Base-by-base conservation (phyloP, 352 stramenopile species). In the Globisporangium canariense region DNA sequence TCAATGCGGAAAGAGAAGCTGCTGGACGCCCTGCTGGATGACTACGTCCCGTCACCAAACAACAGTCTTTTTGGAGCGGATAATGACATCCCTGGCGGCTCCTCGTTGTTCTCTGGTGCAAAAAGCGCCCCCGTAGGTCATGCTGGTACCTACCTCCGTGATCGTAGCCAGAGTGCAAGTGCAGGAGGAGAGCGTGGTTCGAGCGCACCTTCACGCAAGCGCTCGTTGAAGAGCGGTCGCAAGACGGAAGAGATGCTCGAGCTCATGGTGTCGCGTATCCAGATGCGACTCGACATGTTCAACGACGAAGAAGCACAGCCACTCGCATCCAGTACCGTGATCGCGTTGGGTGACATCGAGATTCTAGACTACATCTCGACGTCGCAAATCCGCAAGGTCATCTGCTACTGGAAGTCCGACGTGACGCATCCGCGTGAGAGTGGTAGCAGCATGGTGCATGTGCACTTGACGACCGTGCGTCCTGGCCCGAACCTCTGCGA, bases 181-280 rank as follows among this genome's bases (percentile, higher is more conserved):
- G 60, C 25, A 25, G 18, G 18, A 25, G 18, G 18, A 20, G 54
- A 49, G 10, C 43, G 45, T 43, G 62, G 43, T 20, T 54, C 53
- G 2, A 60, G 47, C 4, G 60, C 51, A 13, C 65, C 58, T 28
- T 66, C 71, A 57, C 62, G 79, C 40, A 91, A 90, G 63, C 77
- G 81, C 7, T 88, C 78, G 2, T 68, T 89, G 30, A 94, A 90
- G 63, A 88, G 75, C 51, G 84, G 86, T 5, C 75, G 88, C 7
- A 96, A 96, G 66, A 96, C 88, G 0, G 88, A 96, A 64, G 86
- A 96, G 70, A 96, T 96, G 88, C 74, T 96, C 1, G 88, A 96
- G 67, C 55, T 96, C 55, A 74, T 88, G 13, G 74, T 93, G 20
- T 89, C 81, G 20, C 78, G 86, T 6, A 90, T 96, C 49, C 85